phyloP scores from a whole-genome alignment of 2,329 filamentous ascomycete species.

The Fusarium bactridioides region DNA sequence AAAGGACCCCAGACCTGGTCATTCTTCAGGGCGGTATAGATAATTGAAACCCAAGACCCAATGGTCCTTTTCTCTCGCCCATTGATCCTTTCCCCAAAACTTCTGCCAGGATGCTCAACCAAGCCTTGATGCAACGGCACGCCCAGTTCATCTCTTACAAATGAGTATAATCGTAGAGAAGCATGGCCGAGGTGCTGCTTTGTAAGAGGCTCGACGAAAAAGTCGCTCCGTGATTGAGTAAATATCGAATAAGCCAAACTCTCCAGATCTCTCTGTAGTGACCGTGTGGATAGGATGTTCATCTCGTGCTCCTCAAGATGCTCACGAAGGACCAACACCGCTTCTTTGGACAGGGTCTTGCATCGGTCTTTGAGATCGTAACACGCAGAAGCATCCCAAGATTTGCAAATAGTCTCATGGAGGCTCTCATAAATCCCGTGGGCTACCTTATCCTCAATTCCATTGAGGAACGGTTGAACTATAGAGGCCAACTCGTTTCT shows the following conservation, averaged over 20 bases:
- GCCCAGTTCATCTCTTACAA: background rate
- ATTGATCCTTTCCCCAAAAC: fast-evolving
- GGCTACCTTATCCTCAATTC: fast-evolving
- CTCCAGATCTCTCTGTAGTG: background rate
- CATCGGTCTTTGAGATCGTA: background rate
- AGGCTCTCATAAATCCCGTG: background rate
- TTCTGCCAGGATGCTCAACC: background rate
- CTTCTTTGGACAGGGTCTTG: background rate
- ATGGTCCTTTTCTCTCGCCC: background rate
- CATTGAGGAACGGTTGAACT: fast-evolving
- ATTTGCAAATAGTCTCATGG: too few relatives aligned
- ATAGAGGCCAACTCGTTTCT: background rate
- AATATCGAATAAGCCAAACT: fast-evolving
- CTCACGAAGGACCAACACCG: fast-evolving
- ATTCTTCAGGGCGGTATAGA: background rate
- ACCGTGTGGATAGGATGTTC: fast-evolving
- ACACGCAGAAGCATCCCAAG: background rate
- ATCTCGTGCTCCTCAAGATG: too few relatives aligned
- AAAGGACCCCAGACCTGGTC: background rate
- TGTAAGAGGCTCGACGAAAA: fast-evolving
- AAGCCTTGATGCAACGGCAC: background rate
- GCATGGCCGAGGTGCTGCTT: fast-evolving
- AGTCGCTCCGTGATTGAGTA: background rate
- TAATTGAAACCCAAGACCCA: background rate
- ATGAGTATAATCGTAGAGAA: background rate